Percentiles rank a stretch among this genome's conserved stretches.
Conservation (phyloP, 83 land plant genomes). For the Picea engelmannii region DNA sequence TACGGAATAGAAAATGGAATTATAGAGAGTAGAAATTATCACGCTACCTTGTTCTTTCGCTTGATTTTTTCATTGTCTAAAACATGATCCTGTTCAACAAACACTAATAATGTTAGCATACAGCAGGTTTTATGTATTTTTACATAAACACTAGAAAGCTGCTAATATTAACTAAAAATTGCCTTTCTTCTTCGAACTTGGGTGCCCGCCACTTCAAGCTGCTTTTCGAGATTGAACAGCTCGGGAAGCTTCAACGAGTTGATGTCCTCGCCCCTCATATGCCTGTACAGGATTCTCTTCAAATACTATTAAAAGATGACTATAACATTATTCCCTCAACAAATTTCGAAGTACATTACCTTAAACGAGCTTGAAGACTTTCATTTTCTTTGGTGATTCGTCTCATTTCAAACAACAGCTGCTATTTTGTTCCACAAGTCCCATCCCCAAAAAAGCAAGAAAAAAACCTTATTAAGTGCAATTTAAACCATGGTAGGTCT, state of each 20-base stretch:
- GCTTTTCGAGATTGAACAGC: neutral
- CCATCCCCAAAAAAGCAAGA: neutral
- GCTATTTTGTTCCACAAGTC: neutral
- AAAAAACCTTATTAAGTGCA: neutral
- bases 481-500: neutral
- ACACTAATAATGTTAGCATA: too few relatives aligned
- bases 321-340: neutral
- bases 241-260: neutral
- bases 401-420: neutral
- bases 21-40: too few relatives aligned
- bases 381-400: slow-evolving; percentile 1
- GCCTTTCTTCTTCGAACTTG: neutral
- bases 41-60: too few relatives aligned
- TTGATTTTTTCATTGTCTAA: too few relatives aligned
- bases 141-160: too few relatives aligned
- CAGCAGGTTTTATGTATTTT: too few relatives aligned
- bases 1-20: too few relatives aligned
- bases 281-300: neutral
- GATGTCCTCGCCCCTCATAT: neutral
- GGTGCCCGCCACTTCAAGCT: neutral
- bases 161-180: neutral
- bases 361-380: neutral
- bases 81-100: too few relatives aligned
- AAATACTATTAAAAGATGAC: neutral
- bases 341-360: neutral